Base-by-base conservation (phyloP, 164 flowering plant species). In the Berberis thunbergii region DNA sequence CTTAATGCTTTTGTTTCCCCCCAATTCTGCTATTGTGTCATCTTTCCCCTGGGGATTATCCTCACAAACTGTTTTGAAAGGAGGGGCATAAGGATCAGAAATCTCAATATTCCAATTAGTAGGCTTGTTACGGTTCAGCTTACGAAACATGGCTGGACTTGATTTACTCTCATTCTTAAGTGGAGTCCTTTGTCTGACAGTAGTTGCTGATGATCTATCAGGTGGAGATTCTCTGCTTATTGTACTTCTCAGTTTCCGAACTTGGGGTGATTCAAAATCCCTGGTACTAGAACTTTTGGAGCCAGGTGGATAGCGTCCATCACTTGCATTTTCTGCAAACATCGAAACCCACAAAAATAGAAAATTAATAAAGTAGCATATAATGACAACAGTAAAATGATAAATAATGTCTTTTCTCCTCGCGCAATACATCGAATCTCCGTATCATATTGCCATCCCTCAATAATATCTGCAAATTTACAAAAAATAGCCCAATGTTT, bases 31-130 rank as follows among this genome's bases (percentile, higher is more conserved):
- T 45, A 8, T 61, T 52, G 63, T 77, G 38, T 60, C 76, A 64
- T 72, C 80, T 57, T 49, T 76, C 6, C 68, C 71, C 49, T 65
- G 71, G 7, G 54, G 50, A 60, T 63, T 70, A 63, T 56, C 71
- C 59, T 74, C 80, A 45, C 66, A 46, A 8, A 67, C 41, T 10
- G 42, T 74, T 10, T 54, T 54, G 40, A 49, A 50, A 49, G 75
- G 62, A 3, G 69, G 57, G 56, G 70, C 59, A 52, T 69, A 65
- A 54, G 87, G 76, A 69, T 66, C 75, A 45, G 83, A 50, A 69
- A 81, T 68, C 72, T 85, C 88, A 70, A 76, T 64, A 72, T 81
- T 80, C 89, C 77, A 70, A 60, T 83, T 69, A 10, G 78, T 58
- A 10, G 79, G 76, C 65, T 81, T 85, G 70, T 80, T 84, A 7